Base-by-base conservation (phyloP, 108 stramenopile species). In the Licmophora abbreviata region DNA sequence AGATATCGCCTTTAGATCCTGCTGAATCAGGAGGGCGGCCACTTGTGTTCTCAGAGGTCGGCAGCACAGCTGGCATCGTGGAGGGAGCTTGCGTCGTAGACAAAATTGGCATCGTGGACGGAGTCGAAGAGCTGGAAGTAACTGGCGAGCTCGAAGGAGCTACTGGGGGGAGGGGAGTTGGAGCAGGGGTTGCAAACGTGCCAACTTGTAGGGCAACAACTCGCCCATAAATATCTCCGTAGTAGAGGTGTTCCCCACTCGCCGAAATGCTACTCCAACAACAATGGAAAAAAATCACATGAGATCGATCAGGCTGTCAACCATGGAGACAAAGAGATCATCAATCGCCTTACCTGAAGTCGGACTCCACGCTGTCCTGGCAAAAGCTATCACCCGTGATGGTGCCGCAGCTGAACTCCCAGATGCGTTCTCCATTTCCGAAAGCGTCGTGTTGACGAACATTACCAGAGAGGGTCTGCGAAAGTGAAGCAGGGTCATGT, bases 221-320 rank as follows among this genome's bases (percentile, higher is more conserved):
- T 43, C 42, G 37, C 27, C 71, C 71, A 35, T 42, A 50, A n/a
- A 73, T 47, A 31, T 66, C 66, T 10, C 66, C 65, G 32, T 73
- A 73, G 52, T 63, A 73, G 10, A 73, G n/a, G 8, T 51, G 29
- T 27, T 63, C 63, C 18, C 71, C 71, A 38, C 40, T 55, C 1
- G 54, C 36, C 10, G 58, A 34, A 34, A 73, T 44, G 29, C 64
- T 58, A 38, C n/a, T n/a, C n/a, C n/a, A n/a, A n/a, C n/a, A n/a
- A n/a, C n/a, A n/a, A n/a, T n/a, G n/a, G n/a, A n/a, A n/a, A 45
- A 14, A 35, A 11, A 11, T 9, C 11, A 35, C 34, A 35, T 9
- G 34, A 35, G 12, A 12, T 11, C 11, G 34, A 12, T 35, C 34
- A 35, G 34, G 12, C 9, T 12, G 34, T 9, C 12, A 11, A 12